Percentiles rank a stretch among this genome's conserved stretches.
Evolutionary conservation across 805 yeast genomes (phyloP).

Genomic region (Ogataea trehalophila): DNA sequence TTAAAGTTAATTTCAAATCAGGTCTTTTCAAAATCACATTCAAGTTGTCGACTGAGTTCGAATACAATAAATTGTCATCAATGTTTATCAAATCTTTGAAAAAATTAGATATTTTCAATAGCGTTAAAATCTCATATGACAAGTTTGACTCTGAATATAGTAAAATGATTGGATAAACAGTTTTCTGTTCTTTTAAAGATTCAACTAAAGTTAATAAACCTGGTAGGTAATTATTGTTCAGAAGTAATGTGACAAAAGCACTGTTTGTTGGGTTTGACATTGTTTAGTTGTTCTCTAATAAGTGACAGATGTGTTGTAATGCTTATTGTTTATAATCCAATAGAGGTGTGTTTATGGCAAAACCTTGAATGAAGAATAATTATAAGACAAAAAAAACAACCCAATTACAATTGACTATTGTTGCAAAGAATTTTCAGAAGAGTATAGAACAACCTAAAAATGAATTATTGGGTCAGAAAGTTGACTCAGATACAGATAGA

Average conservation of each 20-base stretch:
- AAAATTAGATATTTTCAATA: slow-evolving; percentile 8
- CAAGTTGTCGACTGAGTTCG: slow-evolving; percentile 18
- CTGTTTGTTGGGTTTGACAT: slow-evolving; percentile 7
- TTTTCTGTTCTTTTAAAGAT: slow-evolving; percentile 18
- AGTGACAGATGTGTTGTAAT: not conserved
- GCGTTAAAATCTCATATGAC: slow-evolving; percentile 9
- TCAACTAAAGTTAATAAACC: slow-evolving; percentile 32
- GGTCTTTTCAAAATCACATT: slow-evolving; percentile 22
- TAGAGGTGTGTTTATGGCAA: no score
- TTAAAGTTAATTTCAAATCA: slow-evolving; percentile 35
- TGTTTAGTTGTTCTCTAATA: not conserved
- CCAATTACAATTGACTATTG: no score
- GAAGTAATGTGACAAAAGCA: slow-evolving; percentile 31
- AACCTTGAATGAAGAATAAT: no score
- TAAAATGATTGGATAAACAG: slow-evolving; percentile 20
- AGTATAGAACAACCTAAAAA: no score
- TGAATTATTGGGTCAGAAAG: no score
- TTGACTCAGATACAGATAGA: no score
- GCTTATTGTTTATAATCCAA: not conserved
- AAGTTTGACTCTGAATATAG: slow-evolving; percentile 17
- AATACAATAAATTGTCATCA: slow-evolving; percentile 17
- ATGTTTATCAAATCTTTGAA: slow-evolving; percentile 20
- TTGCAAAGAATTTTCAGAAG: no score
- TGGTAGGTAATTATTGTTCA: slow-evolving; percentile 33
- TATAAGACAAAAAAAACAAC: no score